Conservation (phyloP, 2,329 filamentous ascomycete genomes). For the Plenodomus lindquistii region DNA sequence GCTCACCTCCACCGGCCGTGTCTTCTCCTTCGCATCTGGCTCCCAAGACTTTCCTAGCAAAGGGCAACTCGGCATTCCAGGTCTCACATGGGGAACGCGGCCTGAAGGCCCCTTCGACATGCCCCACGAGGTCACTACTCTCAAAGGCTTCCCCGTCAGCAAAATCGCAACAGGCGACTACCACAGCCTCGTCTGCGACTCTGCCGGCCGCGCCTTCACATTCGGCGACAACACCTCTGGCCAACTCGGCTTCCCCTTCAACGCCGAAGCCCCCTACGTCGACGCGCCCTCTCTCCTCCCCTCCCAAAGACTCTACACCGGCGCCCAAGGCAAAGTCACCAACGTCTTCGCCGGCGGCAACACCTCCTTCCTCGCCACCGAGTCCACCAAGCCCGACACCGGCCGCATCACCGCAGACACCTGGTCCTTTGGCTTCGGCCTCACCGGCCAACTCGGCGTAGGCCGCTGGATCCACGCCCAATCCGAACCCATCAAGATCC, state of each 20-base stretch:
- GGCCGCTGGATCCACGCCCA: slow-evolving; percentile 91
- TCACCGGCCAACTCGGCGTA: slow-evolving; percentile 80
- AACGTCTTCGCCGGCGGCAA: slow-evolving; percentile 81
- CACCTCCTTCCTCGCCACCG: slow-evolving; percentile 86
- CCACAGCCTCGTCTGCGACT: slow-evolving; percentile 80
- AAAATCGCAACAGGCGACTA: slow-evolving; percentile 83
- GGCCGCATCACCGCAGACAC: slow-evolving; percentile 72
- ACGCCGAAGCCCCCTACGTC: slow-evolving; percentile 62
- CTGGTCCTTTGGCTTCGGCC: slow-evolving; percentile 85
- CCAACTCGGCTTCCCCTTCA: slow-evolving; percentile 83
- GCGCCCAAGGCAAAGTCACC: slow-evolving; percentile 69
- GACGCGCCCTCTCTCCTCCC: slow-evolving; percentile 74
- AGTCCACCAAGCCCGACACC: slow-evolving; percentile 67
- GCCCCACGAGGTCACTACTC: slow-evolving; percentile 74
- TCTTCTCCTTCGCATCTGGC: slow-evolving; percentile 87
- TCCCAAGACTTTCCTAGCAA: slow-evolving; percentile 75
- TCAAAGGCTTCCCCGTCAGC: slow-evolving; percentile 71
- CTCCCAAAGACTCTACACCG: slow-evolving; percentile 72
- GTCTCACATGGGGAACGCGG: slow-evolving; percentile 76
- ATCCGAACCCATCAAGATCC: slow-evolving; percentile 75
- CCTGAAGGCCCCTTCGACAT: slow-evolving; percentile 79
- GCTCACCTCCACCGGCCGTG: slow-evolving; percentile 79
- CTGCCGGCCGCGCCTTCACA: slow-evolving; percentile 75
- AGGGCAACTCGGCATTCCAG: slow-evolving; percentile 86
- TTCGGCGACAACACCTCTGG: slow-evolving; percentile 92